Base-by-base conservation (phyloP, 805 yeast species). In the Ogataea nakhonphanomensis region DNA sequence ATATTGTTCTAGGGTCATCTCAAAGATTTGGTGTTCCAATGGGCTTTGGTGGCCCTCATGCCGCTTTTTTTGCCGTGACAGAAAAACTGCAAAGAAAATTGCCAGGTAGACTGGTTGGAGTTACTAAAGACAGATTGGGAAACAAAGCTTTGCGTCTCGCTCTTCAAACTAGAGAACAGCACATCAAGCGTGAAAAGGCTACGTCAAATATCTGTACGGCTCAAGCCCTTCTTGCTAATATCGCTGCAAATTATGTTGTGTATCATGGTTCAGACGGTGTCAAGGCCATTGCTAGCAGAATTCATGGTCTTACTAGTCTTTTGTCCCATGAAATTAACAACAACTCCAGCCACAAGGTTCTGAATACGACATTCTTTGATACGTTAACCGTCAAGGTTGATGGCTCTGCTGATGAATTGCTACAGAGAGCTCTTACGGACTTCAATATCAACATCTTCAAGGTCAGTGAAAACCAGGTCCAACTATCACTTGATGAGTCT, bases 31-130 rank as follows among this genome's bases (percentile, higher is more conserved):
- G 99, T 57, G 97, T 91, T 28, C 98, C 99, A 40, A 77, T 91
- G 70, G 99, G 98, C 6, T 93, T 80, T 60, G 99, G 99, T 57
- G 99, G 99, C 14, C 99, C 99, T 3, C 99, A 93, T 63, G 98
- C 99, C 33, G 99, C 96, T 0, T 93, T 87, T 67, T 90, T 93
- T 54, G 87, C 98, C 7, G 95, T 91, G 29, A 73, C 78, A n/a
- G 78, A 80, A 44, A 74, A 79, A 41, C 73, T 84, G 53, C 86
- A 87, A 59, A 79, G 99, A 60, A 93, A 90, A 65, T 88, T 93
- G 62, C 99, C 99, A 2, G 99, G 99, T 31, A 78, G 99, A 68
- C 76, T 93, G 41, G 90, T 93, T 40, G 99, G 99, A 58, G 79
- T 86, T 29, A 81, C 95, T 28, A 87, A 86, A 61, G 99, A 91